phyloP scores from a whole-genome alignment of 164 flowering plant genomes.

The Kingdonia uniflora region DNA sequence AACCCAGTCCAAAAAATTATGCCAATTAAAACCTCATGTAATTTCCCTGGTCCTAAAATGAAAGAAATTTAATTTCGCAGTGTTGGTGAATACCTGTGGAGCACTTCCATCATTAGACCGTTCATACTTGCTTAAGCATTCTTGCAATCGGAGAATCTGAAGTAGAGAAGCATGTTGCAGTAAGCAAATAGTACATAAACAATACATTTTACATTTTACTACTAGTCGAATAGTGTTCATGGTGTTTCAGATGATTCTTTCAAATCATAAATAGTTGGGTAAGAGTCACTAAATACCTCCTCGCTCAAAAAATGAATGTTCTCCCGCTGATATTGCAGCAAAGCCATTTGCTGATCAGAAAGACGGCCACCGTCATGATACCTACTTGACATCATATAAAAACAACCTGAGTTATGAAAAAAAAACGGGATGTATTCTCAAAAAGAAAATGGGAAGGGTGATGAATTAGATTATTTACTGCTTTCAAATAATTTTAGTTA shows the following conservation, averaged over 20 bases:
- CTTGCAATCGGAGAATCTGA: conserved; percentile 93
- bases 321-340: conserved; percentile 95
- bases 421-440: too few species aligned
- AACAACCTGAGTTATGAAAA: too few species aligned
- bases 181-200: neutral
- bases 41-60: too few species aligned
- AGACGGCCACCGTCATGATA: conserved; percentile 93
- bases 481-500: too few species aligned
- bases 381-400: conserved; percentile 24
- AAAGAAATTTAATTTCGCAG: too few species aligned
- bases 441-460: too few species aligned
- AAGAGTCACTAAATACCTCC: conserved; percentile 48
- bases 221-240: neutral
- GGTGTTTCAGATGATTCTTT: neutral
- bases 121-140: conserved; percentile 92
- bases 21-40: too few species aligned
- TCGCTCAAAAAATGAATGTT: conserved; percentile 92
- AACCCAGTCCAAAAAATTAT: too few species aligned
- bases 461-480: too few species aligned
- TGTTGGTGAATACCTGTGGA: conserved; percentile 60
- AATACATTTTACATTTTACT: too few species aligned
- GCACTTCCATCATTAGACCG: conserved; percentile 72
- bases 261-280: neutral
- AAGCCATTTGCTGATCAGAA: conserved; percentile 98
- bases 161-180: conserved; percentile 6